A percentile compares a stretch with the other conserved stretches of the same genome.
Evolutionary conservation across 441 rosid genomes (phyloP).

Genomic region (Kokia cookei): DNA sequence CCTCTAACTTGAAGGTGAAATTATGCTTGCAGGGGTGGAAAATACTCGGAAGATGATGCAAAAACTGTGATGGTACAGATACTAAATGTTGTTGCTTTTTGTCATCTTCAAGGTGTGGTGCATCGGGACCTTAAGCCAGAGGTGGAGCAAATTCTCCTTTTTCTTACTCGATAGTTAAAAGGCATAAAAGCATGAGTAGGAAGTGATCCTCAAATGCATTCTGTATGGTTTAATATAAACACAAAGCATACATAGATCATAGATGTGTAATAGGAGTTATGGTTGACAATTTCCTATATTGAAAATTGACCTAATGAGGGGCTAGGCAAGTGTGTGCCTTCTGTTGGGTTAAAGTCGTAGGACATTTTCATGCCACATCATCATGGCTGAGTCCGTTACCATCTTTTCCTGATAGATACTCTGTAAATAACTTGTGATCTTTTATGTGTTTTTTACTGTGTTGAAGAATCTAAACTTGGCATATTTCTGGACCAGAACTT

Average conservation of each 20-base stretch:
- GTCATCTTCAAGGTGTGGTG: conserved; percentile 96
- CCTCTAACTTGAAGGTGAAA: conserved; percentile 17
- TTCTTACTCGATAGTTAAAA: neutral
- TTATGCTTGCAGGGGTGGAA: conserved; percentile 68
- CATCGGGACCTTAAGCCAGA: conserved; percentile 98
- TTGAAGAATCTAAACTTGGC: conserved; percentile 12
- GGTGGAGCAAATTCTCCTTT: conserved; percentile 34
- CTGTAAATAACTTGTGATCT: neutral
- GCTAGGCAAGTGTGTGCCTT: neutral
- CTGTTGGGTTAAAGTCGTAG: neutral
- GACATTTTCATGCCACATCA: neutral
- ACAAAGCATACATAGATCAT: neutral
- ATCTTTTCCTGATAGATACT: neutral
- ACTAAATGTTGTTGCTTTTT: conserved; percentile 82
- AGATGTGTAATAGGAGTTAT: neutral
- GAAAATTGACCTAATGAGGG: neutral
- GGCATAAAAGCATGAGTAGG: neutral
- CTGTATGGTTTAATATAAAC: neutral
- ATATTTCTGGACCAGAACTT: conserved; percentile 75
- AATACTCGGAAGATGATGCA: conserved; percentile 92
- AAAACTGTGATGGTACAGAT: conserved; percentile 81
- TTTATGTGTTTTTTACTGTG: neutral
- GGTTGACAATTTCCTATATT: neutral
- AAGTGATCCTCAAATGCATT: neutral
- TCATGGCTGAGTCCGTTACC: neutral